Evolutionary conservation across 2,329 filamentous ascomycete species (phyloP).

Genomic region (Fusarium tjaetaba): DNA sequence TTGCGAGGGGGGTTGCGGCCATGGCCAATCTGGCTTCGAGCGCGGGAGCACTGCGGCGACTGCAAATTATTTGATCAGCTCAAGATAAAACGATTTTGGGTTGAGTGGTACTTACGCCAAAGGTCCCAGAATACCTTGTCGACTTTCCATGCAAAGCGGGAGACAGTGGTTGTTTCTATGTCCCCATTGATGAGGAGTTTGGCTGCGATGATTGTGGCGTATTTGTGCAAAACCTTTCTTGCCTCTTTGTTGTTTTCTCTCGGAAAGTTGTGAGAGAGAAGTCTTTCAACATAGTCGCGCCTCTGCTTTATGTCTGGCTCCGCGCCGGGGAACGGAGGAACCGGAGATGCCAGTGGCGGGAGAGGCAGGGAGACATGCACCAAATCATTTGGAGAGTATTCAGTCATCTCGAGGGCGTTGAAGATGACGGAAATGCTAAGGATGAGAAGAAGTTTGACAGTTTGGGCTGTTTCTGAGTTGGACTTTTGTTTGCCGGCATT

Average conservation of each 20-base stretch:
- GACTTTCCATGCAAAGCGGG: background rate
- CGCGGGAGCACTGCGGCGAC: accelerated
- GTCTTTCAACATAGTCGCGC: background rate
- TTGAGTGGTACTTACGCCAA: background rate
- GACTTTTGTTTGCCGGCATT: accelerated
- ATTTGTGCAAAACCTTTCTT: background rate
- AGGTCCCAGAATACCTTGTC: background rate
- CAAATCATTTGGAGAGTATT: accelerated
- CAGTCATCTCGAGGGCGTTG: background rate
- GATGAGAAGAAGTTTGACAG: too few species aligned
- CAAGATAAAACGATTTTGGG: accelerated
- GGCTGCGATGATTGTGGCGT: background rate
- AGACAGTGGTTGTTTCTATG: accelerated
- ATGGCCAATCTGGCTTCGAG: background rate
- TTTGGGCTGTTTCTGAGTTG: background rate
- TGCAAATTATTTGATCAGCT: background rate
- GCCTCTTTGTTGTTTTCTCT: accelerated
- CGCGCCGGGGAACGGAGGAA: background rate
- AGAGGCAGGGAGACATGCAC: background rate
- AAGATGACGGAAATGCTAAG: background rate
- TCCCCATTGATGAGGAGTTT: accelerated
- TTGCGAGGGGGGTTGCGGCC: background rate
- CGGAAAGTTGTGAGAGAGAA: background rate
- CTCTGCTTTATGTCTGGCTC: background rate
- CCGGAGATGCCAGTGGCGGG: background rate